These are phyloP conservation scores for Hanseniaspora sp. DNA, from an alignment of 1,139 yeast genomes.

Conservation along the genomic window DNA sequence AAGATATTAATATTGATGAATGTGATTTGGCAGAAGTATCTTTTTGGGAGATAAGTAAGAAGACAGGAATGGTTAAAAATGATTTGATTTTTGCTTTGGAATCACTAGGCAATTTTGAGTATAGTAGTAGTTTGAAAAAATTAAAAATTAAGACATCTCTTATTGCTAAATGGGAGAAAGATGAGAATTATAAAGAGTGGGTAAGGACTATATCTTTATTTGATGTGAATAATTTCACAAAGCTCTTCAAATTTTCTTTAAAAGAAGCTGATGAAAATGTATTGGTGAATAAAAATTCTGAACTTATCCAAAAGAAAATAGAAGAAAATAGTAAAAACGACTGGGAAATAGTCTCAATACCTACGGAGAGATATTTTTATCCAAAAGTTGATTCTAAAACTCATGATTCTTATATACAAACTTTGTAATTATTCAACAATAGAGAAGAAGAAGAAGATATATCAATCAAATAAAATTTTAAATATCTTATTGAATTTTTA, in stretches of 20 bases:
- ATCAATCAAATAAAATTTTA: too few relatives aligned
- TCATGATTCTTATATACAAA: background rate
- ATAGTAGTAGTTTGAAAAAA: background rate
- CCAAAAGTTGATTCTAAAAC: background rate
- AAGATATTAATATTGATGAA: constrained; percentile 18
- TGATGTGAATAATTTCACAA: constrained; percentile 25
- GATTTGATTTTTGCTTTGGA: constrained; percentile 85
- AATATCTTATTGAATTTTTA: too few relatives aligned
- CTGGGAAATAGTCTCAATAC: background rate
- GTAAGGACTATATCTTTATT: background rate
- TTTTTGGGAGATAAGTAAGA: constrained; percentile 48
- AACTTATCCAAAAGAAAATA: background rate
- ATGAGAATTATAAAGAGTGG: constrained; percentile 27
- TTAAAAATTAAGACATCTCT: background rate
- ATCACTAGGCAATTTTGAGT: constrained; percentile 47
- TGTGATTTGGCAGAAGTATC: constrained; percentile 32
- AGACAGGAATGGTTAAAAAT: constrained; percentile 78
- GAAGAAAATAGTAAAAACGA: background rate
- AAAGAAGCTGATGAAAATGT: background rate
- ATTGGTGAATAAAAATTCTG: background rate
- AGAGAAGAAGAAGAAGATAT: too few relatives aligned
- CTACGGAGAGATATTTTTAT: background rate
- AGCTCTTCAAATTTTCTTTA: background rate
- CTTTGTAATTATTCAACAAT: background rate
- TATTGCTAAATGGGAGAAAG: background rate